A percentile compares a stretch with the other conserved stretches of the same genome.
Conservation (phyloP, 164 flowering plant genomes). For the Hamamelis virginiana region DNA sequence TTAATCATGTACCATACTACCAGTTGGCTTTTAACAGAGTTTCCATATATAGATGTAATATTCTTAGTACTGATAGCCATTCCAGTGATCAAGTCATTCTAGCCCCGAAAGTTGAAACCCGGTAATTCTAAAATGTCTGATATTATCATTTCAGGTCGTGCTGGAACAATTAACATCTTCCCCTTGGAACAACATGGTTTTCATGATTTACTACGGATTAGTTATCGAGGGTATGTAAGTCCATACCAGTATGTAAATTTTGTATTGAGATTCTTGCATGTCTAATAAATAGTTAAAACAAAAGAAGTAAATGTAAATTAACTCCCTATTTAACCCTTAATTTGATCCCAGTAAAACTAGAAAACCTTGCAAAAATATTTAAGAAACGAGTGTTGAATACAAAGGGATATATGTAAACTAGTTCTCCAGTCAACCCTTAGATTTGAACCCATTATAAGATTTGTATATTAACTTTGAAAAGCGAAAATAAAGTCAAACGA, state of each 20-base stretch:
- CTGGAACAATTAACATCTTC: conserved; percentile 84
- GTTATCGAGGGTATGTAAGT: conserved; percentile 75
- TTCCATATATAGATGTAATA: not conserved
- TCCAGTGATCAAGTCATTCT: not conserved
- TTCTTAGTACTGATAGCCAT: not conserved
- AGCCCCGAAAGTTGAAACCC: not conserved
- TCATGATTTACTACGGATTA: conserved; percentile 80
- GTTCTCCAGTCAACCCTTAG: not conserved
- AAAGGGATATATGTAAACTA: not conserved
- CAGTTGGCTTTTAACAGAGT: not conserved
- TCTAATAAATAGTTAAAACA: not conserved
- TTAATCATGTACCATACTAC: no score
- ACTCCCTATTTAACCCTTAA: not conserved
- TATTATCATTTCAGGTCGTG: conserved; percentile 58
- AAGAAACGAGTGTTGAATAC: no score
- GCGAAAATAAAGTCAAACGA: not conserved
- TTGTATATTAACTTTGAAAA: no score
- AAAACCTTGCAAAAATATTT: no score
- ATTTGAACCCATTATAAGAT: not conserved
- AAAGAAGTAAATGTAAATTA: not conserved
- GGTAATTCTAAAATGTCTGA: conserved; percentile 5
- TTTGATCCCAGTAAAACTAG: no score
- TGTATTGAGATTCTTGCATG: no score
- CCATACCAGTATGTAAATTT: no score
- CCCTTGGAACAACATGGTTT: conserved; percentile 84